Evolutionary conservation across 2,329 filamentous ascomycete species (phyloP), one percentile per base, ranked within the genome.

Genomic region (Pseudopyrenochaeta lycopersici): DNA sequence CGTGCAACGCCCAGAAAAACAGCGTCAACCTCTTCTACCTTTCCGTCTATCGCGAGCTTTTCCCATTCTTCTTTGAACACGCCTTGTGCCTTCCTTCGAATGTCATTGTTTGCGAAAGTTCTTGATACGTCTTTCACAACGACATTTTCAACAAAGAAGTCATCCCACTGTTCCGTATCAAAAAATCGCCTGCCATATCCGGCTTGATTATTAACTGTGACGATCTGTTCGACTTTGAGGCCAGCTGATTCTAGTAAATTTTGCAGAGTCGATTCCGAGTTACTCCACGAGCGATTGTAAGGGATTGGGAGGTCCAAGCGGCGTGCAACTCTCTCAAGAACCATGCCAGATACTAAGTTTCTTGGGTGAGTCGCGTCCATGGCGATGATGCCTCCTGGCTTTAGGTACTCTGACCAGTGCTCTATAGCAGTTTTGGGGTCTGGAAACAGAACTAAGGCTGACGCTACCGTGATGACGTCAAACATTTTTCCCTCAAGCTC

Each of bases 371-470:
- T 74, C 6, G 72, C 72, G 55, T 80, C 78, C 7, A 74, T 45
- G 20, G 77, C 70, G 7, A 80, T 51, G 10, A 71, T 51, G 1
- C 78, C 78, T 14, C 76, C 76, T 27, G 76, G 74, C 59, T 76
- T 79, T 40, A 80, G 53, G 46, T 71, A 79, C 9, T 48, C 56
- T 12, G 62, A 50, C 77, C 77, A 80, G 23, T 72, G 64, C 55
- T 68, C 66, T 10, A 80, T 61, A 2, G 75, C 76, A 18, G 56
- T 64, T 30, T 63, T 63, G 3, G 77, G 76, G 36, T 79, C 67
- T 2, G 71, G 66, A 7, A 80, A 73, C 10, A 80, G 62, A 14
- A 79, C 77, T 10, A 80, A 55, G 21, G 76, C 77, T 30, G 74
- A 78, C 15, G 76, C 72, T 27, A 76, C 66, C 2, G 73, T 77